Conservation (phyloP, 495 filamentous ascomycete species). For the Chaetomium fimeti region DNA sequence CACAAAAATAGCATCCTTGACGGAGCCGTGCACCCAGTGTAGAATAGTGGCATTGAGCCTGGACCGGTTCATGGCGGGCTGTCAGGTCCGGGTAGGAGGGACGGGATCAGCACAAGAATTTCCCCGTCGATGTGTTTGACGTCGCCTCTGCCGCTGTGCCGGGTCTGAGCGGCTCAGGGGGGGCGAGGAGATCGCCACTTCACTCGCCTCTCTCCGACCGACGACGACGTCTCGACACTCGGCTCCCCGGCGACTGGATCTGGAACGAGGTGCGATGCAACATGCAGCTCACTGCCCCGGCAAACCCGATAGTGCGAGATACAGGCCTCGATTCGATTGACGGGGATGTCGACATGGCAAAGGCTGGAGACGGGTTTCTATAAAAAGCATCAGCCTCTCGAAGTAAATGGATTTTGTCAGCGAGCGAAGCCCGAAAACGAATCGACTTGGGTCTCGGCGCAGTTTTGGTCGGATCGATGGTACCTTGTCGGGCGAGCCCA, state of each 20-base stretch:
- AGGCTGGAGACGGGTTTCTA: conserved; percentile 36
- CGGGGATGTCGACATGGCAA: conserved; percentile 14
- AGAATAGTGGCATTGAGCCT: conserved; percentile 5
- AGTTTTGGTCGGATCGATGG: conserved; percentile 21
- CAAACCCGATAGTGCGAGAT: conserved; percentile 24
- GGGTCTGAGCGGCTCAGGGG: conserved; percentile 19
- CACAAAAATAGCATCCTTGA: conserved; percentile 43
- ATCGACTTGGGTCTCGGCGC: conserved; percentile 25
- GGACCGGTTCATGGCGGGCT: conserved; percentile 7
- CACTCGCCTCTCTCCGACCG: background rate
- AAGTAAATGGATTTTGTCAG: conserved; percentile 18
- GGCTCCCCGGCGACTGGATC: conserved; percentile 20
- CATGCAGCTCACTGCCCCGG: conserved; percentile 17
- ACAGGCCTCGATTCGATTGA: conserved; percentile 29
- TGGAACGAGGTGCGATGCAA: conserved; percentile 21
- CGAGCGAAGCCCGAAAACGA: conserved; percentile 16
- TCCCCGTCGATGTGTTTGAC: conserved; percentile 2
- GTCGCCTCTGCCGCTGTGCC: conserved; percentile 15
- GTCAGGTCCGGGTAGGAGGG: conserved; percentile 11
- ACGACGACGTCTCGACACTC: conserved; percentile 2
- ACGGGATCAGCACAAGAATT: conserved; percentile 16
- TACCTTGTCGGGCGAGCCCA: conserved; percentile 28
- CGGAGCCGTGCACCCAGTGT: conserved; percentile 3
- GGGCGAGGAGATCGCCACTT: background rate
- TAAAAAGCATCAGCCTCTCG: conserved; percentile 41